phyloP scores from a whole-genome alignment of 345 rosid genomes.

The Salix suchowensis region DNA sequence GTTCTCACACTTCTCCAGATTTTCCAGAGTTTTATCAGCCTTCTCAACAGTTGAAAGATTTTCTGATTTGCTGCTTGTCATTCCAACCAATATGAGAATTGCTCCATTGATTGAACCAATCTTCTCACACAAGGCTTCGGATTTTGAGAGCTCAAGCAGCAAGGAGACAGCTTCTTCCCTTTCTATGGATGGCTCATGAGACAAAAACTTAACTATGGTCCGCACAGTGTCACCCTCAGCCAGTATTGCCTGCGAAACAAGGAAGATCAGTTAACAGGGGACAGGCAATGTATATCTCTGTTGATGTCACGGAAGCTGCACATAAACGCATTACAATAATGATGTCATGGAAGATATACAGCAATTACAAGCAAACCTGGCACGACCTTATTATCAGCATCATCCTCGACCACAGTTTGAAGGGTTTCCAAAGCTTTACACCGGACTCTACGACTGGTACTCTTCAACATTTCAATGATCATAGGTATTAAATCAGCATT shows the following conservation, averaged over 20 bases:
- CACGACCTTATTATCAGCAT: conserved; percentile 76
- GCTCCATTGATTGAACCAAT: conserved; percentile 90
- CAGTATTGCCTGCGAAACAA: conserved; percentile 61
- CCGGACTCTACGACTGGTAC: conserved; percentile 68
- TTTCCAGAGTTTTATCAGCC: conserved; percentile 71
- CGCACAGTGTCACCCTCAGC: conserved; percentile 92
- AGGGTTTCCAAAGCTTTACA: conserved; percentile 75
- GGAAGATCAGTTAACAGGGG: conserved; percentile 17
- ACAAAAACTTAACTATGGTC: conserved; percentile 73
- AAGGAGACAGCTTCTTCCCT: conserved; percentile 84
- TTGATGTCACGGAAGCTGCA: background rate
- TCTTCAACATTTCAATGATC: conserved; percentile 71
- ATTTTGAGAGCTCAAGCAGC: conserved; percentile 82
- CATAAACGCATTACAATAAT: background rate
- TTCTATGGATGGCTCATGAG: conserved; percentile 69
- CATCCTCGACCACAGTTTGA: conserved; percentile 66
- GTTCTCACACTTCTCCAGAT: conserved; percentile 70
- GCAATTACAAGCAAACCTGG: conserved; percentile 12
- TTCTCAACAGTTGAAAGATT: conserved; percentile 71
- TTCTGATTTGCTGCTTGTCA: conserved; percentile 90
- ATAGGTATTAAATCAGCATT: conserved; percentile 67
- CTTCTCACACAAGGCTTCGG: conserved; percentile 75
- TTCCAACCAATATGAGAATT: conserved; percentile 82
- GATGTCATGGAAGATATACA: conserved; percentile 3
- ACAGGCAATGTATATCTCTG: background rate